Base-by-base conservation (phyloP, 495 filamentous ascomycete genomes). In the Hypoxylon lenormandii region DNA sequence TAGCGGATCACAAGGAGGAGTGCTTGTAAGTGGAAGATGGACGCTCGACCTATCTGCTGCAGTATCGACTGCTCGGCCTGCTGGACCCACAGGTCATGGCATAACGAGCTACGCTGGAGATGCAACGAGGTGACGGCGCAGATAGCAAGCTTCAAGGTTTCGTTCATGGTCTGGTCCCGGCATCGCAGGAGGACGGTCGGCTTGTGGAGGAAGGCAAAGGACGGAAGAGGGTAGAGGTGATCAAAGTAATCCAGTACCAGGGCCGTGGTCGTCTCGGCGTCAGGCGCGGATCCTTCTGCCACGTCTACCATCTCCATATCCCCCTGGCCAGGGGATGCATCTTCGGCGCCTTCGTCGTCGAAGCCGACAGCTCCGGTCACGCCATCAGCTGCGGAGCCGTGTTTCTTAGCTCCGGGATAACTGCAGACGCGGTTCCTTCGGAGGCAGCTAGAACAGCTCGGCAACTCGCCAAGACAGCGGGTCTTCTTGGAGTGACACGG, bases 1-100 rank as follows among this genome's bases (percentile, higher is more conserved):
- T 70, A 75, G n/a, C 71, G 70, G 47, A 75, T 66, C 15, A 77
- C 64, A 10, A 77, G 64, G 12, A 77, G 56, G 6, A 77, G 53
- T 8, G 72, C 73, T 52, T 77, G 74, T 5, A 77, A 61, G 18
- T 73, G 47, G 28, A 73, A 75, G 42, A 75, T 67, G n/a, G 66
- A 71, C 3, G 74, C 72, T 4, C 72, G 64, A 1, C 67, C 73
- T 33, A 76, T 58, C 36, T 76, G 62, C 36, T 67, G 64, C 7
- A 73, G n/a, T 11, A 73, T 71, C 2, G 49, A 59, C 51, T 75
- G 63, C 37, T 73, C 72, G n/a, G 72, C 74, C 30, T 73, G 56
- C 22, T 71, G 66, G 5, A 71, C 58, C 69, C 74, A 74, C 7
- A 64, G 12, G 18, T 66, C 62, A 43, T 75, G 64, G 36, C 64